Evolutionary conservation across 2,329 filamentous ascomycete species (phyloP).

Genomic region (Sporothrix inflata): DNA sequence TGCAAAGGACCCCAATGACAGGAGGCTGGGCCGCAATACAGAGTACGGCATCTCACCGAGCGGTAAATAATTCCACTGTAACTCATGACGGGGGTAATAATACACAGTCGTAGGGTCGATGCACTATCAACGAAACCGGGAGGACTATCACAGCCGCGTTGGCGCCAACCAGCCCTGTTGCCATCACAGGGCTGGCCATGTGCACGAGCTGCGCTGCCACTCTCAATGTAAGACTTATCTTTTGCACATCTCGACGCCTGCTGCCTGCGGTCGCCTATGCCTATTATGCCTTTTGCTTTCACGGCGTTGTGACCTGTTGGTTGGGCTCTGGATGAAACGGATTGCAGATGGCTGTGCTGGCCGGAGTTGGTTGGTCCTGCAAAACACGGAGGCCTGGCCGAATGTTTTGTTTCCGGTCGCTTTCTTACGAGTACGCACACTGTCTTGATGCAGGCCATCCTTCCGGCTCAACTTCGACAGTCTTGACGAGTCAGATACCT

Average conservation of each 20-base stretch:
- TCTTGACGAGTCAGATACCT: not conserved
- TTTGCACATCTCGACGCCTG: not conserved
- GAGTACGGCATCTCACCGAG: not conserved
- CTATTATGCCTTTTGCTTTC: not conserved
- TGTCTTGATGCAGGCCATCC: not conserved
- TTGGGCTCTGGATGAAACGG: not conserved
- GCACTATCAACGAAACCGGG: constrained; percentile 7
- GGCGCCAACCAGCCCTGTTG: not conserved
- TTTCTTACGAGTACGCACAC: not conserved
- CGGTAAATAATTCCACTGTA: not conserved
- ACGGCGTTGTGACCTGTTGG: not conserved
- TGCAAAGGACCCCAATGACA: constrained; percentile 3
- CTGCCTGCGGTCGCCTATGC: not conserved
- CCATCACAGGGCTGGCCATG: not conserved
- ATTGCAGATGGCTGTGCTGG: not conserved
- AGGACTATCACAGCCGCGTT: not conserved
- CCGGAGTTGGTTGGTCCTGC: constrained; percentile 2
- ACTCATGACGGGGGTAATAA: not conserved
- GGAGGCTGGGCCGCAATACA: constrained; percentile 10
- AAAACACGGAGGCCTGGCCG: not conserved
- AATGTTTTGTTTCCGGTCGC: constrained; percentile 6
- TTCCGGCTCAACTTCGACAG: not conserved
- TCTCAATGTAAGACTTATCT: not conserved
- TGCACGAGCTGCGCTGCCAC: not conserved
- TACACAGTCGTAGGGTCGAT: not conserved